Conservation (phyloP, 331 rosid genomes). For the Spiraea crenata region DNA sequence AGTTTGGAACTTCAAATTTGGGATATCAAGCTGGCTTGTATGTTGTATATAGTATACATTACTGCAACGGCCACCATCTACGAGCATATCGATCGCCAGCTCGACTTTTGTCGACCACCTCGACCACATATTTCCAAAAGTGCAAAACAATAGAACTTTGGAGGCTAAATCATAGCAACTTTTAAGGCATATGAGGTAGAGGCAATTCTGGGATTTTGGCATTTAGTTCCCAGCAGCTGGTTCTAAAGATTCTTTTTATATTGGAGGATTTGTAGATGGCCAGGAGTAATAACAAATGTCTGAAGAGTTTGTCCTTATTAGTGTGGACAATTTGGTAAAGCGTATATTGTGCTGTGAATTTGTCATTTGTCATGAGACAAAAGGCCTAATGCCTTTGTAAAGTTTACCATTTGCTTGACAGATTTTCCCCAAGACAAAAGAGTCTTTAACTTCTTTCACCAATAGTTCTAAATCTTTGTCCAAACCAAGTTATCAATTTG, state of each 20-base stretch:
- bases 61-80: no score
- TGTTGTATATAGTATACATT: no score
- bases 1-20: no score
- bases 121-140: no score
- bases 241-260: neutral
- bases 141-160: neutral
- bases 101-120: no score
- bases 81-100: no score
- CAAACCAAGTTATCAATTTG: no score
- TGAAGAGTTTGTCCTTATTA: neutral
- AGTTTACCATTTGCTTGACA: slow-evolving; percentile 7
- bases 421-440: neutral
- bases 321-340: slow-evolving; percentile 11
- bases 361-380: neutral
- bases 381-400: neutral
- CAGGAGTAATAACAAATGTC: neutral
- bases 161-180: neutral
- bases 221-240: slow-evolving; percentile 11
- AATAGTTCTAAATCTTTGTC: neutral
- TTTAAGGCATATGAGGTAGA: neutral
- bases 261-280: neutral
- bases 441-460: neutral
- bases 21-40: no score
- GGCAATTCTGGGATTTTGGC: slow-evolving; percentile 12
- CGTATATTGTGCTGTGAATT: neutral